These are phyloP conservation scores for Emmonsiellopsis sp. DNA, from an alignment of 2,329 filamentous ascomycete species.

Conservation along the genomic window DNA sequence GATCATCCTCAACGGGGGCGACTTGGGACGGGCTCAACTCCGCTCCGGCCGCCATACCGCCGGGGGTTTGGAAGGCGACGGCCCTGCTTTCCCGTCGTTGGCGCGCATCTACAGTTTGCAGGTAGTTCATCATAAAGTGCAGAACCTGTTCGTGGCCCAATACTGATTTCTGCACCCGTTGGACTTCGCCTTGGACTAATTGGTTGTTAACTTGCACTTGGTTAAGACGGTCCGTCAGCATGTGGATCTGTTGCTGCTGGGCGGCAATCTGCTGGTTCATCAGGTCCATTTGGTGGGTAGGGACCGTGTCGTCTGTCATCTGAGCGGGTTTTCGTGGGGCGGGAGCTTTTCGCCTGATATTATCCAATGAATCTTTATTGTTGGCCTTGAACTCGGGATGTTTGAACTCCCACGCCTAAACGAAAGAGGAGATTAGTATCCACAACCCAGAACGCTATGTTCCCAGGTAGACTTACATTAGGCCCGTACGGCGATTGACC, in stretches of 20 bases:
- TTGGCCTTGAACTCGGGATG: constrained; percentile 93
- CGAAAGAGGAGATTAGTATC: background rate
- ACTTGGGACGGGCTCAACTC: constrained; percentile 38
- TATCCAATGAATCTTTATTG: constrained; percentile 92
- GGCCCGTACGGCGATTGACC: constrained; percentile 72
- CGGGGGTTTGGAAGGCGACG: constrained; percentile 33
- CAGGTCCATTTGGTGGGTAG: constrained; percentile 79
- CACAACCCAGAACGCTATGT: background rate
- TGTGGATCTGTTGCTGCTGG: constrained; percentile 85
- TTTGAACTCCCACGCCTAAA: constrained; percentile 87
- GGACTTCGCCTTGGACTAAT: constrained; percentile 54
- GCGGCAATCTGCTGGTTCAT: constrained; percentile 81
- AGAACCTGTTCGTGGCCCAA: constrained; percentile 63
- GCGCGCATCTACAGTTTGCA: constrained; percentile 56
- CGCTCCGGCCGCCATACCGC: constrained; percentile 26
- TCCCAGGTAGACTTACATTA: constrained; percentile 46
- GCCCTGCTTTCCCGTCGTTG: constrained; percentile 51
- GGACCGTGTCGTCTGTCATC: constrained; percentile 62
- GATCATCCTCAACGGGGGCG: constrained; percentile 47
- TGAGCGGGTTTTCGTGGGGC: constrained; percentile 68
- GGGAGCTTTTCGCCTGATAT: constrained; percentile 90
- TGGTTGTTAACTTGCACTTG: constrained; percentile 62
- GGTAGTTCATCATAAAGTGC: constrained; percentile 59
- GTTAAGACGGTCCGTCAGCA: constrained; percentile 73
- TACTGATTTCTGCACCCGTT: constrained; percentile 59